Conservation (phyloP, 1,284 basidiomycete genomes). For the Ustilago cynodontis region DNA sequence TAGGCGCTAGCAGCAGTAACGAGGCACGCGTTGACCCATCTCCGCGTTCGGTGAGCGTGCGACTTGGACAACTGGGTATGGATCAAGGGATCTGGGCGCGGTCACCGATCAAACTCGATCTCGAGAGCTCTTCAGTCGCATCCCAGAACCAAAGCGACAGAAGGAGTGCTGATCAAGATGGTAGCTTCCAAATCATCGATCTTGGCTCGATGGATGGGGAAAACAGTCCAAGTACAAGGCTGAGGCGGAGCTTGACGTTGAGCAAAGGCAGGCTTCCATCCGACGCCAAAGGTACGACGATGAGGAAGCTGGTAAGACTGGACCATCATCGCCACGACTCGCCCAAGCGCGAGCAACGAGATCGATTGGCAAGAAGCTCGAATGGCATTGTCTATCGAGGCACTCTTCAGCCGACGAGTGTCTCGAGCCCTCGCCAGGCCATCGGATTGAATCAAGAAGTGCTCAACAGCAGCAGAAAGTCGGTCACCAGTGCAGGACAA, state of each 20-base stretch:
- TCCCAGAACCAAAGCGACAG: not conserved
- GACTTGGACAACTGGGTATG: conserved; percentile 31
- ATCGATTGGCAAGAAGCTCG: conserved; percentile 16
- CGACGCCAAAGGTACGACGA: conserved; percentile 11
- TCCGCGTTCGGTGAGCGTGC: conserved; percentile 8
- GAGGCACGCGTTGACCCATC: conserved; percentile 8
- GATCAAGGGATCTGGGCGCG: conserved; percentile 35
- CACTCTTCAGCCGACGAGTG: not conserved
- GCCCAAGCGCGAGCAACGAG: conserved; percentile 26
- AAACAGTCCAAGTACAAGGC: not conserved
- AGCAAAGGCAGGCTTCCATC: conserved; percentile 1
- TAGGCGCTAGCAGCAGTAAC: not conserved
- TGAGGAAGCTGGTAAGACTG: conserved; percentile 17
- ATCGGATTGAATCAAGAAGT: not conserved
- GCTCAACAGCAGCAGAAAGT: not conserved
- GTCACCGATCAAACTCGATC: conserved; percentile 24
- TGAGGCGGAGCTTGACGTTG: conserved; percentile 22
- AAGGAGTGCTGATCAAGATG: not conserved
- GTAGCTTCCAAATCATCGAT: conserved; percentile 13
- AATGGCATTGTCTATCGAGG: not conserved
- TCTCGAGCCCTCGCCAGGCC: not conserved
- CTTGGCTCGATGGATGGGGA: not conserved
- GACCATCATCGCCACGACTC: conserved; percentile 30
- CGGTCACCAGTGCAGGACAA: not conserved
- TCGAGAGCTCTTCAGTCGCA: not conserved